These are phyloP conservation scores for Solanum virginianum DNA, from an alignment of 257 asterid genomes.

Conservation along the genomic window DNA sequence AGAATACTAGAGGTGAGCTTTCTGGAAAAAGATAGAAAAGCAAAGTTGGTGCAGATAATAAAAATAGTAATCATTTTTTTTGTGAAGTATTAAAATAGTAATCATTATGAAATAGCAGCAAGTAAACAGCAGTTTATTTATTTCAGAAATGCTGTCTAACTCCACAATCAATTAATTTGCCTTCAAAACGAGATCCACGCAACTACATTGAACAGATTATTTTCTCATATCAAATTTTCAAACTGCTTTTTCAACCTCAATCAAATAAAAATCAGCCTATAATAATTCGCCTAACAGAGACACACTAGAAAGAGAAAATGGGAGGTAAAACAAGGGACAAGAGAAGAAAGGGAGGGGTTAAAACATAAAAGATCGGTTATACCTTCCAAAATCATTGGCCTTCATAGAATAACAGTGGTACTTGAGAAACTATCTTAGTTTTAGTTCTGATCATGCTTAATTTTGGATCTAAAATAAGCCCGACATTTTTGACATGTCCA, in stretches of 20 bases:
- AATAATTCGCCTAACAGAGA: neutral
- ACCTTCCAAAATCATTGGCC: neutral
- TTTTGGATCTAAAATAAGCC: neutral
- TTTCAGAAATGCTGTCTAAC: neutral
- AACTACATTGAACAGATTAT: neutral
- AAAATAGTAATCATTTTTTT: neutral
- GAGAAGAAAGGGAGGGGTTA: neutral
- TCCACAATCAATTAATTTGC: neutral
- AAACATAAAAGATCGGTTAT: neutral
- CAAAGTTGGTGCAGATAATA: neutral
- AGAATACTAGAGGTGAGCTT: neutral
- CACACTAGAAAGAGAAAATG: neutral
- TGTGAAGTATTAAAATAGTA: neutral
- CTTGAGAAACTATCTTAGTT: neutral
- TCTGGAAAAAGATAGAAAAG: neutral
- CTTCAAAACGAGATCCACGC: neutral
- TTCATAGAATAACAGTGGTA: neutral
- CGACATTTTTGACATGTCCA: neutral
- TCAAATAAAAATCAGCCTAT: neutral
- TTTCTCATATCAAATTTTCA: neutral
- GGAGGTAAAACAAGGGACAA: neutral
- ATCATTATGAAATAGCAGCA: neutral
- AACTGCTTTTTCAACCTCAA: neutral
- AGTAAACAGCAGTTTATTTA: neutral
- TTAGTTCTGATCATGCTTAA: neutral